A percentile compares a stretch with the other conserved stretches of the same genome.
These are phyloP conservation scores for Psilocybe sp. DNA, from an alignment of 768 basidiomycete genomes.

Conservation along the genomic window DNA sequence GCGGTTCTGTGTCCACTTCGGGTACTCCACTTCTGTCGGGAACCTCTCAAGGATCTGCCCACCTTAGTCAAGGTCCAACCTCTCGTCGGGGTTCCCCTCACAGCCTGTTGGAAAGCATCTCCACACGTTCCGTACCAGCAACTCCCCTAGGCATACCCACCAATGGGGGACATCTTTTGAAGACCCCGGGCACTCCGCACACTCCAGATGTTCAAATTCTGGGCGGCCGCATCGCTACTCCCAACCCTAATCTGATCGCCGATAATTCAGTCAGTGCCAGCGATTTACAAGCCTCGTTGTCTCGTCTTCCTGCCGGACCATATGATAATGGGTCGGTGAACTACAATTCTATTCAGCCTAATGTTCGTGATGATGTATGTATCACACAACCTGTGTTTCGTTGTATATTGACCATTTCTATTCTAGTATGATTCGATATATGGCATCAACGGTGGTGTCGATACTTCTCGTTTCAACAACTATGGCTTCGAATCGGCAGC, in stretches of 20 bases:
- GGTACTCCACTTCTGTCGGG: constrained; percentile 65
- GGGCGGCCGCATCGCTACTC: constrained; percentile 60
- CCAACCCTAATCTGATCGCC: constrained; percentile 42
- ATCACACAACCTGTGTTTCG: constrained; percentile 3
- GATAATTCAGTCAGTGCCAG: constrained; percentile 47
- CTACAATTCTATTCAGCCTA: constrained; percentile 51
- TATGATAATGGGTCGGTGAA: constrained; percentile 55
- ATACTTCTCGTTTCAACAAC: constrained; percentile 49
- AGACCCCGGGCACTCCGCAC: constrained; percentile 68
- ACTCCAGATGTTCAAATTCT: constrained; percentile 57
- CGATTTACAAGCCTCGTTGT: constrained; percentile 73
- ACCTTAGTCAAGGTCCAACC: constrained; percentile 39
- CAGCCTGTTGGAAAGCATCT: constrained; percentile 57
- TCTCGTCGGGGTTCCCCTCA: constrained; percentile 79
- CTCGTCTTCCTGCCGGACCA: constrained; percentile 57
- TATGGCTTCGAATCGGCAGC: constrained; percentile 54
- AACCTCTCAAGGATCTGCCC: constrained; percentile 47
- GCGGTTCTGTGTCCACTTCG: constrained; percentile 51
- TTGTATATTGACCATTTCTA: constrained; percentile 19
- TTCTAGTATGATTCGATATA: constrained; percentile 60
- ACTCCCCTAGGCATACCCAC: constrained; percentile 67
- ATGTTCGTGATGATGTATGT: constrained; percentile 56
- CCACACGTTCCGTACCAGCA: constrained; percentile 79
- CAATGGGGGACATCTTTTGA: constrained; percentile 48
- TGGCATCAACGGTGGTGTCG: constrained; percentile 46